These are phyloP conservation scores for Lantana camara DNA, from an alignment of 257 asterid genomes.

Conservation along the genomic window DNA sequence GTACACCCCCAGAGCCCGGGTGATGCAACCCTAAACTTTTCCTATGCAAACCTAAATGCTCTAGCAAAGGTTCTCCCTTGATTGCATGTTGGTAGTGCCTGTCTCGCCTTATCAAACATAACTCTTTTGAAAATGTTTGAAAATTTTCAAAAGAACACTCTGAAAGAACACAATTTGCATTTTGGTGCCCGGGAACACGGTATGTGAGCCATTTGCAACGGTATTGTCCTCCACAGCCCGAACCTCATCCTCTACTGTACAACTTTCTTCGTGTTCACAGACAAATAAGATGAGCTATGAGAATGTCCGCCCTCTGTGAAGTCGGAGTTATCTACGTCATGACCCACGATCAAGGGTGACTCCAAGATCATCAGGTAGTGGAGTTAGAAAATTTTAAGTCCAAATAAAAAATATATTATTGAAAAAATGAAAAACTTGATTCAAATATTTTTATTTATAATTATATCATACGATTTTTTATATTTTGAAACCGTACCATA, in stretches of 20 bases:
- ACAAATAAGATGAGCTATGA: conserved; percentile 76
- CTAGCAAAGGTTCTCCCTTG: conserved; percentile 86
- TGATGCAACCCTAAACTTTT: conserved; percentile 75
- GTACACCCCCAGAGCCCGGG: conserved; percentile 72
- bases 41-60: conserved; percentile 70
- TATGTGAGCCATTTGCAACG: conserved; percentile 80
- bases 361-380: no score
- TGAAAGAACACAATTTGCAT: conserved; percentile 72
- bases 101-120: conserved; percentile 88
- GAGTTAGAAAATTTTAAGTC: no score
- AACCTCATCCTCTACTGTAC: conserved; percentile 80
- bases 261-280: conserved; percentile 82
- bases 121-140: conserved; percentile 76
- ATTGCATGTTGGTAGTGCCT: conserved; percentile 83
- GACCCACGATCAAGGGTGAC: no score
- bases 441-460: no score
- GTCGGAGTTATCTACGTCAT: conserved; percentile 79
- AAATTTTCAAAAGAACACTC: conserved; percentile 73
- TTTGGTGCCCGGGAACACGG: conserved; percentile 81
- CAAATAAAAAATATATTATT: no score
- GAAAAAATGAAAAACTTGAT: no score
- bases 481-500: no score
- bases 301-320: conserved; percentile 68
- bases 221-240: conserved; percentile 77
- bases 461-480: no score